These are phyloP conservation scores for Venturia aucupariae DNA, from an alignment of 2,329 filamentous ascomycete species.

Conservation along the genomic window DNA sequence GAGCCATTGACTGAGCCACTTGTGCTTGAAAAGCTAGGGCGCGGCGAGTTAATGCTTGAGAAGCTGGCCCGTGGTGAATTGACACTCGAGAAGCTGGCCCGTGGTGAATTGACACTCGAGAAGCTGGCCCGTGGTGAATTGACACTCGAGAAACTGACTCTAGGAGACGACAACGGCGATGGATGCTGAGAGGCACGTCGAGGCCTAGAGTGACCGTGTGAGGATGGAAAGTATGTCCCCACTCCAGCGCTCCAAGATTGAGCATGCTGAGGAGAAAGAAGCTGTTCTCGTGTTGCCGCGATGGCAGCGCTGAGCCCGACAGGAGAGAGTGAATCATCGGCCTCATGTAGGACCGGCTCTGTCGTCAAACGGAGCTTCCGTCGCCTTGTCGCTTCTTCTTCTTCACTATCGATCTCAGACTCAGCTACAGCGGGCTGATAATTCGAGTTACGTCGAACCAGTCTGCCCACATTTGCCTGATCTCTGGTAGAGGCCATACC, in stretches of 20 bases:
- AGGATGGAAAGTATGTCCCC: conserved; percentile 5
- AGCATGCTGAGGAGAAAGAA: conserved; percentile 1
- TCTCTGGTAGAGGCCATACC: background rate
- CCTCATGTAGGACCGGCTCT: conserved; percentile 3
- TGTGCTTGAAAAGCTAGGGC: background rate
- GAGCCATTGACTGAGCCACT: background rate
- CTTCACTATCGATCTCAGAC: conserved; percentile 6
- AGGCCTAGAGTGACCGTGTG: background rate
- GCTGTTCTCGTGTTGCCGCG: background rate
- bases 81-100: background rate
- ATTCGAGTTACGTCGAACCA: background rate
- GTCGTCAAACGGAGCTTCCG: conserved; percentile 2
- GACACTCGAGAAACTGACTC: background rate
- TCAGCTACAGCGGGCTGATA: conserved; percentile 4
- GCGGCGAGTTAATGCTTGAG: background rate
- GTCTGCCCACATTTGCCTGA: background rate
- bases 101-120: background rate
- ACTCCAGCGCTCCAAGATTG: conserved; percentile 11
- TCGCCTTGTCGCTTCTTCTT: background rate
- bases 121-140: background rate
- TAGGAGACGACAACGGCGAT: conserved; percentile 4
- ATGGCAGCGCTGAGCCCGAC: background rate
- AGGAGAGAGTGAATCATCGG: background rate
- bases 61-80: background rate
- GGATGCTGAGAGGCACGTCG: background rate